A percentile compares a stretch with the other conserved stretches of the same genome.
Evolutionary conservation across 257 asterid genomes (phyloP).

Genomic region (Phtheirospermum japonicum): DNA sequence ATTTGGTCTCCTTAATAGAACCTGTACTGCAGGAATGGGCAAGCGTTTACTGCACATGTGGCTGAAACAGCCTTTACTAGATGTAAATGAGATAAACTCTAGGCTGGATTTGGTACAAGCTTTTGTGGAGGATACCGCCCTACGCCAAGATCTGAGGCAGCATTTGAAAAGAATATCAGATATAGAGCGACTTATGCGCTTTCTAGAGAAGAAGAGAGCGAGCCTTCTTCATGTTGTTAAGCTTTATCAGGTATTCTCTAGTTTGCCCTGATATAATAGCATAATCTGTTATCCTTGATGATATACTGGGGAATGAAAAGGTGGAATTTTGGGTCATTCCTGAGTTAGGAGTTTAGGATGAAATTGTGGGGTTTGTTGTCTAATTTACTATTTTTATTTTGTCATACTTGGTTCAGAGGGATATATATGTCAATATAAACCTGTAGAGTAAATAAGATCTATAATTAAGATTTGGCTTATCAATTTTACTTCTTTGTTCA

Average conservation of each 20-base stretch:
- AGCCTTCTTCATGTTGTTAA: slow-evolving; percentile 78
- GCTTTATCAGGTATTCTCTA: slow-evolving; percentile 80
- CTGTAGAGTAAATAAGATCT: too few relatives aligned
- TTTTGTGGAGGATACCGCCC: slow-evolving; percentile 78
- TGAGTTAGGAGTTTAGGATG: too few relatives aligned
- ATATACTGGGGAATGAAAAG: too few relatives aligned
- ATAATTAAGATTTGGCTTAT: too few relatives aligned
- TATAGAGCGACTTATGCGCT: slow-evolving; percentile 69
- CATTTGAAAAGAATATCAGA: slow-evolving; percentile 91
- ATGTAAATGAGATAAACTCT: slow-evolving; percentile 69
- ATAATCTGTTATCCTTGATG: not conserved
- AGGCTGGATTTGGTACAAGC: slow-evolving; percentile 93
- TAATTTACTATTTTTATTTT: not conserved
- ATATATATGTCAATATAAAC: slow-evolving; percentile 3
- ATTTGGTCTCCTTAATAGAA: slow-evolving; percentile 91
- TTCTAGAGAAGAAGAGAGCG: slow-evolving; percentile 79
- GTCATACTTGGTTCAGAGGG: slow-evolving; percentile 8
- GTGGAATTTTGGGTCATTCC: not conserved
- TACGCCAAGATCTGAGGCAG: slow-evolving; percentile 89
- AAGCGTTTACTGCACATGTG: slow-evolving; percentile 87
- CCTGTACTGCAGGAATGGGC: slow-evolving; percentile 99
- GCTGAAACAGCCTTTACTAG: slow-evolving; percentile 89
- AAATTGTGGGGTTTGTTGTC: not conserved
- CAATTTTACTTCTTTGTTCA: too few relatives aligned
- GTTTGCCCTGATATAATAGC: slow-evolving; percentile 13